A percentile compares a stretch with the other conserved stretches of the same genome.
Evolutionary conservation across 306 rosid genomes (phyloP).

Genomic region (Amphicarpaea edgeworthii): DNA sequence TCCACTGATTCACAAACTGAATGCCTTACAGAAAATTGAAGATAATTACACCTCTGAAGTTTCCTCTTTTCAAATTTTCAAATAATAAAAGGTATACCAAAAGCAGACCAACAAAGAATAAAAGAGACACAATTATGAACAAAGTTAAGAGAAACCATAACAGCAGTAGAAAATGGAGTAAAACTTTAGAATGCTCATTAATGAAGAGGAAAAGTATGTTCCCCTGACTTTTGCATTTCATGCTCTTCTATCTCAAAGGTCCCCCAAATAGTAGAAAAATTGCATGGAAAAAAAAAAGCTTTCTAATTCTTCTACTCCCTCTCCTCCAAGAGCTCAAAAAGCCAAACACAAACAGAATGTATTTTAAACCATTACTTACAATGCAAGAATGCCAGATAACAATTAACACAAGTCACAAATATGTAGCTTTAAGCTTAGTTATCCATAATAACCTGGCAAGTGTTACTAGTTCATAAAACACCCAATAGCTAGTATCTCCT

Average conservation of each 20-base stretch:
- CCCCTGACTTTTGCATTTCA: neutral
- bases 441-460: neutral
- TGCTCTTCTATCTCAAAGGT: neutral
- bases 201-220: neutral
- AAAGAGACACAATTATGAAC: conserved; percentile 16
- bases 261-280: neutral
- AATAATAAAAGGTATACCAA: conserved; percentile 29
- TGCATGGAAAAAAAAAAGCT: neutral
- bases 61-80: conserved; percentile 30
- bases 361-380: neutral
- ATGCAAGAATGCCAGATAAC: neutral
- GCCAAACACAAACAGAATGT: neutral
- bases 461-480: neutral
- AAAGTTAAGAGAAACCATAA: conserved; percentile 6
- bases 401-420: neutral
- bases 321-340: conserved; percentile 6
- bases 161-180: neutral
- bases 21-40: conserved; percentile 26
- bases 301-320: neutral
- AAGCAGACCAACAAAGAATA: conserved; percentile 28
- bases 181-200: neutral
- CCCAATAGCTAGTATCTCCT: conserved; percentile 30
- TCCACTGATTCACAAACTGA: conserved; percentile 25
- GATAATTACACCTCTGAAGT: conserved; percentile 28
- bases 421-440: conserved; percentile 8